Conservation (phyloP, 192 early-diverging fungal genomes). For the Coemansia erecta region DNA sequence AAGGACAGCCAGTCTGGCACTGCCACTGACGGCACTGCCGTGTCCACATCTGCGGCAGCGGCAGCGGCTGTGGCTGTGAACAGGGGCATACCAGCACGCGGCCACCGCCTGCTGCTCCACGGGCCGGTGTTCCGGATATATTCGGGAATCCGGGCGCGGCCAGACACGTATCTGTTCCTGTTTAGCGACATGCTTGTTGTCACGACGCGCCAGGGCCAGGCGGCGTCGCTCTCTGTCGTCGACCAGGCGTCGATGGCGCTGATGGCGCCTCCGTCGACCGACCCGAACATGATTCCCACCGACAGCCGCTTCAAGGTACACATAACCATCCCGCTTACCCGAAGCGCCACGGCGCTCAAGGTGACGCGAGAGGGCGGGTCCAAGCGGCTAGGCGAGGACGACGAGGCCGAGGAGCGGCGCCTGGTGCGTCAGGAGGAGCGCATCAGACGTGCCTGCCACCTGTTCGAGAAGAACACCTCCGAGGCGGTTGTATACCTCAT, state of each 20-base stretch:
- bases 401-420: constrained; percentile 44
- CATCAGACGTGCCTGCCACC: constrained; percentile 42
- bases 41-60: background rate
- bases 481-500: constrained; percentile 50
- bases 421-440: constrained; percentile 47
- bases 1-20: background rate
- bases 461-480: constrained; percentile 51
- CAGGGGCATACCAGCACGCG: background rate
- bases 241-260: background rate
- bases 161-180: constrained; percentile 53
- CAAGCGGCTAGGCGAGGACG: constrained; percentile 43
- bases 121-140: constrained; percentile 48
- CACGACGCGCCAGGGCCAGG: constrained; percentile 20
- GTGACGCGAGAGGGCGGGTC: constrained; percentile 43
- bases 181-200: constrained; percentile 51
- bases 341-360: constrained; percentile 21
- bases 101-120: constrained; percentile 45
- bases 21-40: background rate
- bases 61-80: background rate
- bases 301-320: constrained; percentile 42
- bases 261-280: constrained; percentile 39
- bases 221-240: background rate
- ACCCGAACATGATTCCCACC: constrained; percentile 17
- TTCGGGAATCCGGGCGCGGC: constrained; percentile 34
- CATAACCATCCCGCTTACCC: constrained; percentile 39